Evolutionary conservation across 2,329 filamentous ascomycete species (phyloP).

Genomic region (Botrytis cinerea): DNA sequence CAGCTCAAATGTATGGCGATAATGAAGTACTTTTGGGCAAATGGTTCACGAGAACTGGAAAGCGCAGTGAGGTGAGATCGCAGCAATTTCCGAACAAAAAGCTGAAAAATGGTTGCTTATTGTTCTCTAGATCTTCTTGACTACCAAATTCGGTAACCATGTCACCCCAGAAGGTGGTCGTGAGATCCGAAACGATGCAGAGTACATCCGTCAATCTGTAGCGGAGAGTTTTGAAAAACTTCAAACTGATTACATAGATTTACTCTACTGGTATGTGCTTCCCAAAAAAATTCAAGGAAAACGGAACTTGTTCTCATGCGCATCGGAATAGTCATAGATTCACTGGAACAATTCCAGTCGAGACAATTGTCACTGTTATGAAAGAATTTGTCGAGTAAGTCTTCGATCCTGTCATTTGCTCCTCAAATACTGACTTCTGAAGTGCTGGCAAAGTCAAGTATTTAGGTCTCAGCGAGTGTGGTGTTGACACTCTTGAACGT

Average conservation of each 20-base stretch:
- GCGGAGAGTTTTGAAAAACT: slow-evolving; percentile 25
- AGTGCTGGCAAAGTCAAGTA: slow-evolving; percentile 57
- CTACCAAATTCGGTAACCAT: slow-evolving; percentile 40
- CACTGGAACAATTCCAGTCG: slow-evolving; percentile 44
- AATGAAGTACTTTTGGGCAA: slow-evolving; percentile 50
- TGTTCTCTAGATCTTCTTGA: slow-evolving; percentile 47
- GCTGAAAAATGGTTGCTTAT: slow-evolving; percentile 40
- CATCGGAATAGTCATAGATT: slow-evolving; percentile 41
- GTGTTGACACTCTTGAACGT: slow-evolving; percentile 52
- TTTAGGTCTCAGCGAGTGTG: slow-evolving; percentile 56
- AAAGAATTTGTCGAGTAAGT: slow-evolving; percentile 25
- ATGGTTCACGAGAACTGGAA: slow-evolving; percentile 47
- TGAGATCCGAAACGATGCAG: slow-evolving; percentile 23
- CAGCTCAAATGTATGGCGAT: slow-evolving; percentile 40
- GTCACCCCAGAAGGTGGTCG: slow-evolving; percentile 23
- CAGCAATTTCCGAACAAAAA: slow-evolving; percentile 37
- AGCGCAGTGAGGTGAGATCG: slow-evolving; percentile 19
- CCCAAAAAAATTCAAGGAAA: background rate
- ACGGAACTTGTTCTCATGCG: background rate
- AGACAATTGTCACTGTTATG: slow-evolving; percentile 45
- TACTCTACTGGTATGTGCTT: slow-evolving; percentile 22
- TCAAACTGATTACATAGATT: slow-evolving; percentile 26
- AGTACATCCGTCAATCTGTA: slow-evolving; percentile 23
- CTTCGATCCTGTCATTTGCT: background rate
- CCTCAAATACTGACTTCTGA: slow-evolving; percentile 42